Conservation (phyloP, 2,329 filamentous ascomycete species). For the Cadophora luteo-olivacea region DNA sequence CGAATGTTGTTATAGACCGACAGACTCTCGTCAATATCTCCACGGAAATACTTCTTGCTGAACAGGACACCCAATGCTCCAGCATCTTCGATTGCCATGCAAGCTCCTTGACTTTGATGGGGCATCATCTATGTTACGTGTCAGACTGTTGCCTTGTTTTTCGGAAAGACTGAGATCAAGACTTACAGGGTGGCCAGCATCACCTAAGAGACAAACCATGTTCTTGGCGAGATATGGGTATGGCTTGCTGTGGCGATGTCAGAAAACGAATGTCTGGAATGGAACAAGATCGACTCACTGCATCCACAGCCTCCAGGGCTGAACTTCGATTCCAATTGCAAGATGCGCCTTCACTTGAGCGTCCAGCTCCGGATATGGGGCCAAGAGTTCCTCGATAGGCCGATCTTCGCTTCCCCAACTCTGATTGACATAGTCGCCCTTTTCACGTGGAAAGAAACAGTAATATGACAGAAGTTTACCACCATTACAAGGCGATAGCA, state of each 20-base stretch:
- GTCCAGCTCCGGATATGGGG: slow-evolving; percentile 61
- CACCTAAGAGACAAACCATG: slow-evolving; percentile 64
- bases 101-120: slow-evolving; percentile 67
- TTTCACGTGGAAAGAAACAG: slow-evolving; percentile 46
- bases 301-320: slow-evolving; percentile 57
- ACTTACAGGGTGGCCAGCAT: slow-evolving; percentile 64
- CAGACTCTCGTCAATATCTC: slow-evolving; percentile 54
- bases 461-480: slow-evolving; percentile 49
- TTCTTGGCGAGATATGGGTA: slow-evolving; percentile 63
- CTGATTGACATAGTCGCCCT: slow-evolving; percentile 41
- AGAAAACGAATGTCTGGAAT: not conserved
- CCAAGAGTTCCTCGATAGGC: slow-evolving; percentile 64
- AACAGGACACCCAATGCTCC: slow-evolving; percentile 48
- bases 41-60: slow-evolving; percentile 42
- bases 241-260: slow-evolving; percentile 44
- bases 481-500: slow-evolving; percentile 48
- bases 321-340: slow-evolving; percentile 40
- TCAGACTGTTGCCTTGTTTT: not conserved
- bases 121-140: slow-evolving; percentile 62
- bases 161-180: not conserved
- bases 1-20: slow-evolving; percentile 59
- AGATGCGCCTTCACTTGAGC: slow-evolving; percentile 55
- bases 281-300: slow-evolving; percentile 49
- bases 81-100: slow-evolving; percentile 51
- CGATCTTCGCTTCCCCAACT: slow-evolving; percentile 59